Percentiles rank a stretch among this genome's conserved stretches.
Conservation (phyloP, 495 filamentous ascomycete genomes). For the Penicillium canariense region DNA sequence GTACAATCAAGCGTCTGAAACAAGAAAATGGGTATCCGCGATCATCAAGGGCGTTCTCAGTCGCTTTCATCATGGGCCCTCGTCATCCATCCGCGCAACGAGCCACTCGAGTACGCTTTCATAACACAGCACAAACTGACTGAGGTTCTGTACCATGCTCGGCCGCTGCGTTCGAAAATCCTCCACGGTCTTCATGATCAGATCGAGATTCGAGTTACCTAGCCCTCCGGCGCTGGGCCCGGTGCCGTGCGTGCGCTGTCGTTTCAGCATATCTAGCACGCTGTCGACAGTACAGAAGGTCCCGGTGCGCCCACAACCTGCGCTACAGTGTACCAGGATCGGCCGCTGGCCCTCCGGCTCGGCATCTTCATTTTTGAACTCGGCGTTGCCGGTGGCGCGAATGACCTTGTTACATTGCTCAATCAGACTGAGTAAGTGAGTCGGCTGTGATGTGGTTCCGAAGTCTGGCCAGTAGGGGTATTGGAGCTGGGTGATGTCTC, state of each 20-base stretch:
- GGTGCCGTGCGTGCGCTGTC: conserved; percentile 52
- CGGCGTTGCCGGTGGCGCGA: conserved; percentile 33
- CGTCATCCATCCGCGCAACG: conserved; percentile 40
- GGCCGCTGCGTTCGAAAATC: conserved; percentile 85
- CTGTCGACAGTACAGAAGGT: conserved; percentile 96
- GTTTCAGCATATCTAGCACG: conserved; percentile 89
- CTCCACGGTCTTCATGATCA: conserved; percentile 81
- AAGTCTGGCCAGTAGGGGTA: conserved; percentile 97
- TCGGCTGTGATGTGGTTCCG: conserved; percentile 84
- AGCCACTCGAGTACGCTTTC: conserved; percentile 94
- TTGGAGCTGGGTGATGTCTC: conserved; percentile 93
- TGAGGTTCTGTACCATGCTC: conserved; percentile 95
- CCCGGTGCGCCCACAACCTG: conserved; percentile 91
- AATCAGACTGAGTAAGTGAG: conserved; percentile 79
- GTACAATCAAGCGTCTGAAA: not conserved
- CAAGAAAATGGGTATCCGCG: not conserved
- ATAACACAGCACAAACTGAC: conserved; percentile 95
- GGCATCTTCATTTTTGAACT: conserved; percentile 45
- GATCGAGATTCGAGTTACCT: conserved; percentile 60
- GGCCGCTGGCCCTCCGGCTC: conserved; percentile 60
- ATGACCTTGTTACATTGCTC: conserved; percentile 71
- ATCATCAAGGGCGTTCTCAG: not conserved
- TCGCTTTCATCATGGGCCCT: conserved; percentile 17
- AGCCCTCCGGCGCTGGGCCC: conserved; percentile 15
- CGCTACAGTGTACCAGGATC: conserved; percentile 90